These are phyloP conservation scores for Leptosphaerulina australis DNA, from an alignment of 2,329 filamentous ascomycete species.

Conservation along the genomic window DNA sequence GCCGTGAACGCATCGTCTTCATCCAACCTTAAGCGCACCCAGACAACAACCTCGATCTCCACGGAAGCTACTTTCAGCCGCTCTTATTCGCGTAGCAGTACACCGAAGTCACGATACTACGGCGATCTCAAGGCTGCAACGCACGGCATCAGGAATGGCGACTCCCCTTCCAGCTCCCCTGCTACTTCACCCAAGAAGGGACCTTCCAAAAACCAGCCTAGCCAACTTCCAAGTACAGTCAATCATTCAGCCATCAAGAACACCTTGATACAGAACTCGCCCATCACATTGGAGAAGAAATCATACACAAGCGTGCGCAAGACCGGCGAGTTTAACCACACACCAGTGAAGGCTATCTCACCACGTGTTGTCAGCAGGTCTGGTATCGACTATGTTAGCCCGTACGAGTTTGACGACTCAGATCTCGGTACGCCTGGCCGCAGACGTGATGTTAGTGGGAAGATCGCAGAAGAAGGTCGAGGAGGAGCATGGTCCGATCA, in stretches of 20 bases:
- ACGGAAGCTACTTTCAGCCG: conserved; percentile 39
- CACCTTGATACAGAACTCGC: conserved; percentile 24
- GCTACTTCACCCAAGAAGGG: conserved; percentile 32
- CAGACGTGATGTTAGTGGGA: conserved; percentile 69
- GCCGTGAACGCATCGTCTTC: conserved; percentile 27
- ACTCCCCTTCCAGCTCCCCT: conserved; percentile 34
- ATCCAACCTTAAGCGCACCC: conserved; percentile 28
- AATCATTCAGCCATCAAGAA: conserved; percentile 28
- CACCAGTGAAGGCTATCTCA: conserved; percentile 43
- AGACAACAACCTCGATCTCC: conserved; percentile 37
- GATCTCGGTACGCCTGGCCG: conserved; percentile 41
- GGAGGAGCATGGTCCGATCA: conserved; percentile 44
- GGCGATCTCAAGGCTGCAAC: conserved; percentile 55
- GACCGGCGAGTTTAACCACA: conserved; percentile 41
- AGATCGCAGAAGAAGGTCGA: conserved; percentile 73
- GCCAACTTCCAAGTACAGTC: conserved; percentile 35
- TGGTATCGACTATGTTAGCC: conserved; percentile 54
- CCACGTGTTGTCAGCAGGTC: conserved; percentile 54
- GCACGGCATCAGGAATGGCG: conserved; percentile 42
- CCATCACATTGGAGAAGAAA: conserved; percentile 44
- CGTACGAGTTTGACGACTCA: conserved; percentile 40
- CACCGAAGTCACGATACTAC: conserved; percentile 54
- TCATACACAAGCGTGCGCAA: conserved; percentile 40
- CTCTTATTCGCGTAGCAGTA: conserved; percentile 35
- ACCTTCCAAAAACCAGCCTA: conserved; percentile 24